These are phyloP conservation scores for Phytopythium litorale DNA, from an alignment of 352 stramenopile species.

Conservation along the genomic window DNA sequence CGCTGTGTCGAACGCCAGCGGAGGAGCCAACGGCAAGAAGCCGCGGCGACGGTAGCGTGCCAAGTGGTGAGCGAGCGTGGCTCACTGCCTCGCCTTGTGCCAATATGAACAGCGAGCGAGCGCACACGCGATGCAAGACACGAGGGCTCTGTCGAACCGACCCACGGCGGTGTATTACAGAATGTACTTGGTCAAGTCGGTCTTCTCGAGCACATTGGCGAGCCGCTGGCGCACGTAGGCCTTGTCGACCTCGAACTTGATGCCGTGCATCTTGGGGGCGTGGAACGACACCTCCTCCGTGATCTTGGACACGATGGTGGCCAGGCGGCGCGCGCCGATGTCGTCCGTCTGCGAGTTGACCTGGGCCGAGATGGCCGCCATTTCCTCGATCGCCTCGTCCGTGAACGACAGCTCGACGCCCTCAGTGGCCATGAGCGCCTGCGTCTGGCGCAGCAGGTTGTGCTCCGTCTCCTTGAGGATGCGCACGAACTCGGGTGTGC, in stretches of 20 bases:
- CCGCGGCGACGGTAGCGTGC: background rate
- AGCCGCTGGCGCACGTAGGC: slow-evolving; percentile 92
- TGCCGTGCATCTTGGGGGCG: slow-evolving; percentile 86
- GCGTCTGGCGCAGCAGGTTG: slow-evolving; percentile 96
- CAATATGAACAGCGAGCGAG: background rate
- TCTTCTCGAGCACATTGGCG: slow-evolving; percentile 91
- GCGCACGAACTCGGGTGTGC: slow-evolving; percentile 96
- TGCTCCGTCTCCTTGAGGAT: slow-evolving; percentile 96
- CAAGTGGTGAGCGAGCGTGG: background rate
- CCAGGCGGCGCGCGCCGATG: slow-evolving; percentile 96
- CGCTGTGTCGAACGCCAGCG: background rate
- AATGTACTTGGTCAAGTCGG: slow-evolving; percentile 97
- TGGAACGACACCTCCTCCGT: slow-evolving; percentile 98
- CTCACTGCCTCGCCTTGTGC: background rate
- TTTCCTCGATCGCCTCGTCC: slow-evolving; percentile 95
- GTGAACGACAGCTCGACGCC: slow-evolving; percentile 94
- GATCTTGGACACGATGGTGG: slow-evolving; percentile 97
- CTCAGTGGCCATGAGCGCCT: slow-evolving; percentile 95
- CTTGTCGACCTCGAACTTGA: slow-evolving; percentile 90
- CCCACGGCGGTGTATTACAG: slow-evolving; percentile 55
- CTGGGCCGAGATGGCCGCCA: slow-evolving; percentile 91
- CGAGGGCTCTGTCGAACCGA: background rate
- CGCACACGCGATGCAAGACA: background rate
- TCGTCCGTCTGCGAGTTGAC: slow-evolving; percentile 97
- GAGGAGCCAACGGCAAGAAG: background rate